These are phyloP conservation scores for Leishmania arabica DNA, from an alignment of 208 protist genomes.

Conservation along the genomic window DNA sequence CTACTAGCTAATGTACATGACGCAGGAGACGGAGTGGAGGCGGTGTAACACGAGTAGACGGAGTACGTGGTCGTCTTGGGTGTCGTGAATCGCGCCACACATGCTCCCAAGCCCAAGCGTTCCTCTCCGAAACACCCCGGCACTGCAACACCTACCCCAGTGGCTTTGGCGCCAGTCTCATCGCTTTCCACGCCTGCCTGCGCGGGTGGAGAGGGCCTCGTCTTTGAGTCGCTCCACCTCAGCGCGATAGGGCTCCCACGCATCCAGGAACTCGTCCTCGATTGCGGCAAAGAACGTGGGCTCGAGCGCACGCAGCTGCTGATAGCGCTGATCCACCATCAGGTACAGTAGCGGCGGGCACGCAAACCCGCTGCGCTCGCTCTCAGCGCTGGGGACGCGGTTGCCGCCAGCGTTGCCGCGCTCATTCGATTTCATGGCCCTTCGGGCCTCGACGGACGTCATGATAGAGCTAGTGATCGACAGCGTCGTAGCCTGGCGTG, in stretches of 20 bases:
- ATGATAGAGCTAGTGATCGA: conserved; percentile 1
- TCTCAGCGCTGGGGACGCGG: conserved; percentile 38
- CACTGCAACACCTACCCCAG: background rate
- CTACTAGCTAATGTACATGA: conserved; percentile 4
- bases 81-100: background rate
- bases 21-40: background rate
- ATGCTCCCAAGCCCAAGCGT: background rate
- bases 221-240: conserved; percentile 81
- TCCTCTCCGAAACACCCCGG: background rate
- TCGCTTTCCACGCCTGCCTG: conserved; percentile 66
- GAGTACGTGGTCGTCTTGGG: background rate
- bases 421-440: conserved; percentile 10
- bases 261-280: conserved; percentile 67
- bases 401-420: conserved; percentile 4
- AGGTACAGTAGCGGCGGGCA: conserved; percentile 64
- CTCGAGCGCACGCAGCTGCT: conserved; percentile 67
- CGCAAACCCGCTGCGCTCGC: conserved; percentile 60
- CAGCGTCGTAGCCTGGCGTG: conserved; percentile 50
- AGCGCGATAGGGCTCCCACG: conserved; percentile 82
- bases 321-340: conserved; percentile 74
- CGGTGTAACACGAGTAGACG: background rate
- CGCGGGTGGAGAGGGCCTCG: conserved; percentile 59
- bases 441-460: conserved; percentile 2
- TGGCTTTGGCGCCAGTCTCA: conserved; percentile 14
- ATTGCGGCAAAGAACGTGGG: conserved; percentile 80